Evolutionary conservation across 2,329 filamentous ascomycete species (phyloP).

Genomic region (Arthrobotrys sinensis): DNA sequence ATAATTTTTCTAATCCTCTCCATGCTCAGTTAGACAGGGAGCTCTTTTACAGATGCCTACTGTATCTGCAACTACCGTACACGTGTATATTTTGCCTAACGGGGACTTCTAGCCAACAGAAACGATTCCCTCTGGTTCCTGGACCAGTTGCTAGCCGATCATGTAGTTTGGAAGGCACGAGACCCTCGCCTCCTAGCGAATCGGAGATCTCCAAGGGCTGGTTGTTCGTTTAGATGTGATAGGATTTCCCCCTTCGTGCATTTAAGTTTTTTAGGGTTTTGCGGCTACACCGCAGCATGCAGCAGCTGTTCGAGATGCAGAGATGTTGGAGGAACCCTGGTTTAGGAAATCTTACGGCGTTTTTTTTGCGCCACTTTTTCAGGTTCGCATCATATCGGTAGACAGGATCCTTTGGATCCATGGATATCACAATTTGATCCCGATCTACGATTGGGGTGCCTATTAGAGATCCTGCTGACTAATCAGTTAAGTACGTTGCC

Average conservation of each 20-base stretch:
- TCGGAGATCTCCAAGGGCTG: conserved; percentile 4
- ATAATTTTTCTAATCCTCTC: no score
- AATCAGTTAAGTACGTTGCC: no score
- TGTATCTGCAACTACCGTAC: conserved; percentile 16
- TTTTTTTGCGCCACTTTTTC: not conserved
- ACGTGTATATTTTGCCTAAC: conserved; percentile 22
- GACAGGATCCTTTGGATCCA: no score
- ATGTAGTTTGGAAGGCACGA: not conserved
- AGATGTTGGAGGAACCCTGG: not conserved
- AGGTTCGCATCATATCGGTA: not conserved
- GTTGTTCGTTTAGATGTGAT: not conserved
- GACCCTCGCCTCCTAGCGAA: not conserved
- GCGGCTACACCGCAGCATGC: no score
- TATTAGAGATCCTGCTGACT: no score
- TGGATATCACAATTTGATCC: no score
- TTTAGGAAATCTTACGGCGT: not conserved
- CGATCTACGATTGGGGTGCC: no score
- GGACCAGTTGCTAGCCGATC: not conserved
- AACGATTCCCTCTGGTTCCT: not conserved
- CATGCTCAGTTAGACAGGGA: no score
- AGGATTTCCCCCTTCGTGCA: conserved; percentile 15
- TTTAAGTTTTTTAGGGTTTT: not conserved
- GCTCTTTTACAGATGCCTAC: not conserved
- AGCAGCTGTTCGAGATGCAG: no score
- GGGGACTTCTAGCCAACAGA: not conserved